Percentiles rank a stretch among this genome's conserved stretches.
These are phyloP conservation scores for Geoglossum cookeanum DNA, from an alignment of 2,329 filamentous ascomycete species.

Conservation along the genomic window DNA sequence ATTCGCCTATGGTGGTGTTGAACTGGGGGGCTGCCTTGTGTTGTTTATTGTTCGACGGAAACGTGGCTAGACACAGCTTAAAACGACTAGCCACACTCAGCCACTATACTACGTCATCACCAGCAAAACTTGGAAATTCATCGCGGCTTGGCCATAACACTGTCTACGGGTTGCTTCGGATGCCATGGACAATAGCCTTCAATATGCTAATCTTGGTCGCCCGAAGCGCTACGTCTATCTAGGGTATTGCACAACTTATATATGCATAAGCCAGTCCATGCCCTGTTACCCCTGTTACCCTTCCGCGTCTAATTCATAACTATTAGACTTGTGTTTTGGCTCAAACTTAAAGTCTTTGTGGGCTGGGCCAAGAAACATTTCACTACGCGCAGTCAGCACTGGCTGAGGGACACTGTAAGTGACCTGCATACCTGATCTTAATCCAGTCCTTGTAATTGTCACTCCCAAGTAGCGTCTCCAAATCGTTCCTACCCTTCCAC, in stretches of 20 bases:
- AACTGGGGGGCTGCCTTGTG: background rate
- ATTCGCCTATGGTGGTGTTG: background rate
- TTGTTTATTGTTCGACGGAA: background rate
- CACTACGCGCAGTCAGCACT: slow-evolving; percentile 31
- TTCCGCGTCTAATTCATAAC: slow-evolving; percentile 66
- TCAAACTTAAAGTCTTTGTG: slow-evolving; percentile 84
- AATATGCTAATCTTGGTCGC: background rate
- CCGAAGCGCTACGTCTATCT: background rate
- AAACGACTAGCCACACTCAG: background rate
- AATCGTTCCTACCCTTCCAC: slow-evolving; percentile 66
- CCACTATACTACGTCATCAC: background rate
- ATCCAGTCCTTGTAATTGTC: slow-evolving; percentile 95
- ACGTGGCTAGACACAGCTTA: background rate
- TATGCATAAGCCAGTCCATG: background rate
- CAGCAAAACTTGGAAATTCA: background rate
- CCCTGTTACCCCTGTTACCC: slow-evolving; percentile 24
- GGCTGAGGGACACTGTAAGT: background rate
- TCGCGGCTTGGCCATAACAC: background rate
- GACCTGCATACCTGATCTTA: slow-evolving; percentile 64
- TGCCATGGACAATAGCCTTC: background rate
- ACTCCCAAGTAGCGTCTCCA: slow-evolving; percentile 86
- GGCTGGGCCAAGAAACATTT: slow-evolving; percentile 91
- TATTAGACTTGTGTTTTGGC: slow-evolving; percentile 93
- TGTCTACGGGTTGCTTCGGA: background rate
- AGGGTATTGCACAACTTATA: background rate